Conservation (phyloP, 2,329 filamentous ascomycete genomes). For the Fusarium algeriense region DNA sequence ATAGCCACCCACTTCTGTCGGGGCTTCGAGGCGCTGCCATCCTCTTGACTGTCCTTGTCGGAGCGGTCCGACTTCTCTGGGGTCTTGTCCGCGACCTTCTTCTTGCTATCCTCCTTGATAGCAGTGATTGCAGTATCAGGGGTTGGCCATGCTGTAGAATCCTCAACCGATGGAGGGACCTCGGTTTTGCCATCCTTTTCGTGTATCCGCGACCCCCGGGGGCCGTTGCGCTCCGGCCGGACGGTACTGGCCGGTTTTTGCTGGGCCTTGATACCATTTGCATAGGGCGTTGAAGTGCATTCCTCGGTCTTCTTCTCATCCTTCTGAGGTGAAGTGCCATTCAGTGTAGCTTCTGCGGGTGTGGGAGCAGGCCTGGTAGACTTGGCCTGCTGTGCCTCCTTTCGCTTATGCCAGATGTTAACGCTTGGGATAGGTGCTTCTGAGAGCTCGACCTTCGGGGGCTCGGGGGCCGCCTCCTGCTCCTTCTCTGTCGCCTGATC, state of each 20-base stretch:
- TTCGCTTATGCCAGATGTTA: conserved; percentile 89
- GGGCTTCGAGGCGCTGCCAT: conserved; percentile 58
- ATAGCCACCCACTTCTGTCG: conserved; percentile 85
- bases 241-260: conserved; percentile 58
- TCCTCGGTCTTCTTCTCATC: conserved; percentile 60
- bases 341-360: conserved; percentile 55
- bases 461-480: conserved; percentile 57
- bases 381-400: conserved; percentile 72
- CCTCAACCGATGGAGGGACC: conserved; percentile 74
- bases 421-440: conserved; percentile 86
- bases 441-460: conserved; percentile 74
- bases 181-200: conserved; percentile 58
- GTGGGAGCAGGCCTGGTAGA: conserved; percentile 52
- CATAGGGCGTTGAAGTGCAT: conserved; percentile 35
- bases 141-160: conserved; percentile 89
- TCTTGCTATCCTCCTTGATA: conserved; percentile 73
- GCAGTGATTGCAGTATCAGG: conserved; percentile 79
- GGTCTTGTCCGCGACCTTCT: conserved; percentile 73
- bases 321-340: conserved; percentile 44
- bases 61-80: conserved; percentile 71
- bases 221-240: conserved; percentile 58
- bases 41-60: conserved; percentile 73
- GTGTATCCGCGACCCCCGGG: conserved; percentile 60
- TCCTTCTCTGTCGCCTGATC: conserved; percentile 70
- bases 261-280: conserved; percentile 57